Percentiles rank a stretch among this genome's conserved stretches.
Conservation (phyloP, 768 basidiomycete genomes). For the Suillus subaureus region DNA sequence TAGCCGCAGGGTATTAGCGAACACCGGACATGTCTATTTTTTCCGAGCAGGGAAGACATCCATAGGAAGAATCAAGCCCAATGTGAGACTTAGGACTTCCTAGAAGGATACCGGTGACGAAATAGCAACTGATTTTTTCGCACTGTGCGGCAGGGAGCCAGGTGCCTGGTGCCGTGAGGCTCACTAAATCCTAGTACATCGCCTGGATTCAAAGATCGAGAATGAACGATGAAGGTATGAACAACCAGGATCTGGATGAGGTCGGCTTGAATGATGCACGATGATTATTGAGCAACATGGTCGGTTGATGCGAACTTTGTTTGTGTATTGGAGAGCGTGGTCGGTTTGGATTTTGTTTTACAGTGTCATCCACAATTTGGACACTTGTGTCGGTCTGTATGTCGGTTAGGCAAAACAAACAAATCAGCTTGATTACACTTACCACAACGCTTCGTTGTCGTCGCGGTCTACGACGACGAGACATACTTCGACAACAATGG, state of each 20-base stretch:
- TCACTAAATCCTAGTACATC: not conserved
- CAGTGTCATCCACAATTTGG: slow-evolving; percentile 76
- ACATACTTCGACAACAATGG: slow-evolving; percentile 18
- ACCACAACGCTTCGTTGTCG: slow-evolving; percentile 31
- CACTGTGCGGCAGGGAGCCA: not conserved
- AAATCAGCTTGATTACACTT: slow-evolving; percentile 35
- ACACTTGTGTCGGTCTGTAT: slow-evolving; percentile 60
- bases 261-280: not conserved
- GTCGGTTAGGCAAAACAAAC: slow-evolving; percentile 60
- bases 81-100: not conserved
- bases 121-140: slow-evolving; percentile 2
- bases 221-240: not conserved
- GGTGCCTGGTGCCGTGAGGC: slow-evolving; percentile 3
- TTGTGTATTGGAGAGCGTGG: slow-evolving; percentile 45
- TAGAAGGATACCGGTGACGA: not conserved
- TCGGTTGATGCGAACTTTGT: slow-evolving; percentile 28
- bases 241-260: too few species aligned
- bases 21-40: not conserved
- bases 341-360: slow-evolving; percentile 66
- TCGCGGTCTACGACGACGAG: slow-evolving; percentile 31
- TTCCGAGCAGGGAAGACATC: not conserved
- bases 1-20: not conserved
- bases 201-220: not conserved
- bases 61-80: not conserved
- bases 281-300: not conserved